phyloP scores from a whole-genome alignment of 192 early-diverging fungal species.

The Backusella westeae region DNA sequence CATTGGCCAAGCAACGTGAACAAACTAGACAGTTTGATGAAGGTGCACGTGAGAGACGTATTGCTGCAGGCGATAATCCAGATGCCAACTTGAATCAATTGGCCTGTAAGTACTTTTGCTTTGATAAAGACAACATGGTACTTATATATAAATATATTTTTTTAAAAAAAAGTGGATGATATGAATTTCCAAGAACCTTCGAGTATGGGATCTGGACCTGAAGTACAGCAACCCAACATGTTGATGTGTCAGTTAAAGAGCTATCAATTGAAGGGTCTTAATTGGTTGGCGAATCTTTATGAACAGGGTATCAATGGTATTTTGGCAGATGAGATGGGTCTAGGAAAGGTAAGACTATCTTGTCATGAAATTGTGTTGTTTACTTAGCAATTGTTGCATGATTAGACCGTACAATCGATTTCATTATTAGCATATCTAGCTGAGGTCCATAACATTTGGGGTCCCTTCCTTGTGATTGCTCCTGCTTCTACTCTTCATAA shows the following conservation, averaged over 20 bases:
- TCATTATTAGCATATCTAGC: constrained; percentile 86
- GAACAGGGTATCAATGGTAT: constrained; percentile 93
- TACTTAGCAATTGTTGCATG: neutral
- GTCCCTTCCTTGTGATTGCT: constrained; percentile 87
- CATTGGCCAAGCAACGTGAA: constrained; percentile 66
- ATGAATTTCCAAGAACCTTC: constrained; percentile 86
- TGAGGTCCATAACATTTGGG: constrained; percentile 85
- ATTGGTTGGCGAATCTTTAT: constrained; percentile 84
- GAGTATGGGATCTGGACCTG: constrained; percentile 65
- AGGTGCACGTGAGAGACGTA: constrained; percentile 35
- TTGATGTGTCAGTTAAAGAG: constrained; percentile 82
- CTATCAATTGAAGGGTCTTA: constrained; percentile 82
- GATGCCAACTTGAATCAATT: constrained; percentile 42
- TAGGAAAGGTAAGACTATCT: constrained; percentile 35
- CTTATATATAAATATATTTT: neutral
- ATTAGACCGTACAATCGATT: constrained; percentile 88
- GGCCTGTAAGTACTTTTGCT: constrained; percentile 39
- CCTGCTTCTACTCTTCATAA: constrained; percentile 89
- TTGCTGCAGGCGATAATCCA: constrained; percentile 30
- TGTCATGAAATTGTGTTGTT: neutral
- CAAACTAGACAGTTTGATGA: constrained; percentile 72
- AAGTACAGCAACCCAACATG: constrained; percentile 82
- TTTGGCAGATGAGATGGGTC: constrained; percentile 82
- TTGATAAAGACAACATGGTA: neutral
- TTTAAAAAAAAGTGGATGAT: constrained; percentile 52